Base-by-base conservation (phyloP, 139 green algal genomes). In the Chlorella sp. region DNA sequence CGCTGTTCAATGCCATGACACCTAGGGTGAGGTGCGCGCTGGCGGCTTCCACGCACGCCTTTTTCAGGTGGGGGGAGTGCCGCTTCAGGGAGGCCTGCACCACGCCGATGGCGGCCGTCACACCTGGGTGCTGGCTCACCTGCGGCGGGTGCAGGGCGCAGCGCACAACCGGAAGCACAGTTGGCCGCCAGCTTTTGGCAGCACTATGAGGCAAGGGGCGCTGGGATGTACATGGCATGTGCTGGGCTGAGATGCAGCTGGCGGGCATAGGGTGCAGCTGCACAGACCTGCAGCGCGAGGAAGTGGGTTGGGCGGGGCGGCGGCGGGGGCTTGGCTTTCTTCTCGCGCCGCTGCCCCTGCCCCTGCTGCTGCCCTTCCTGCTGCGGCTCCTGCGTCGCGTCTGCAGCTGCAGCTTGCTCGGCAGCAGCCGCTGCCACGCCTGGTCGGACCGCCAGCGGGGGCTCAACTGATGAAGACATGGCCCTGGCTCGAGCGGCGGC, bases 1-100 rank as follows among this genome's bases (percentile, higher is more conserved):
- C 62, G 17, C 39, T 74, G 28, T 0, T 12, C n/a, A 83, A 41
- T 1, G 78, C 78, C 78, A 83, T 44, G 17, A 83, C 78, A 1
- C 78, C 78, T n/a, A 83, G 78, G 5, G 78, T 83, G 1, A 83
- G 78, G 30, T 83, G 78, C n/a, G 78, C 63, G 39, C 39, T 75
- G 63, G 30, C 78, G 0, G 78, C 63, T 1, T 83, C 78, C 78
- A 83, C 78, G 20, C 78, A 83, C 4, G 41, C 78, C 9, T 64
- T 47, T 18, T 34, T 23, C 13, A 83, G 63, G 39, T 83, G 78
- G 18, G 78, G 78, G 17, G 78, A 32, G 63, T 51, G 78, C 17
- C 18, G 17, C 28, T 20, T 7, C 34, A 83, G 41, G 41, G 28
- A 13, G 63, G 39, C 39, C 32, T 83, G 78, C 63, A 83, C 78